Evolutionary conservation across 73 alveolate species (phyloP).

Genomic region (Stentor coeruleus): DNA sequence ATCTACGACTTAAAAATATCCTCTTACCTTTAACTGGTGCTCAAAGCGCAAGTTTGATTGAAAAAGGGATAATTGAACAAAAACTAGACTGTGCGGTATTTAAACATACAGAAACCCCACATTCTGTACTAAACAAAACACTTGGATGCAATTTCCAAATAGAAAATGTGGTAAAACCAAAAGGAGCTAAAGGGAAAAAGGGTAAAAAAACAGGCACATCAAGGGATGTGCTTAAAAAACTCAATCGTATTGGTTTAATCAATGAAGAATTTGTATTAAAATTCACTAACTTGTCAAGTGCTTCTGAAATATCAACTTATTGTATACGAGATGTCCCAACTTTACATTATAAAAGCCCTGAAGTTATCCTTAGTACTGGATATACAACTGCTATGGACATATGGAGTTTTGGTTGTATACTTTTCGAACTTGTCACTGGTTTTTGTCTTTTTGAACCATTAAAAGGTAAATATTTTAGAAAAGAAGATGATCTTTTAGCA

Average conservation of each 20-base stretch:
- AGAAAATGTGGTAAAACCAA: neutral
- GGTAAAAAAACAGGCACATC: neutral
- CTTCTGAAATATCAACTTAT: conserved; percentile 81
- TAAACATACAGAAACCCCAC: neutral
- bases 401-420: conserved; percentile 94
- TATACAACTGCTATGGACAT: conserved; percentile 86
- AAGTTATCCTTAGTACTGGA: conserved; percentile 75
- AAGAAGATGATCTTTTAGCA: conserved; percentile 77
- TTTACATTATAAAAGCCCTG: conserved; percentile 88
- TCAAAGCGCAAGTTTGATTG: neutral
- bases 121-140: neutral
- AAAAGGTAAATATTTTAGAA: conserved; percentile 49
- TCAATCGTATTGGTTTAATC: neutral
- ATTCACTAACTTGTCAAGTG: conserved; percentile 88
- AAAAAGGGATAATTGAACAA: neutral
- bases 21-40: neutral
- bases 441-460: conserved; percentile 91
- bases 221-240: neutral
- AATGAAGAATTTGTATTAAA: conserved; percentile 36
- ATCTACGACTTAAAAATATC: neutral
- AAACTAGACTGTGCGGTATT: neutral
- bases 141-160: neutral
- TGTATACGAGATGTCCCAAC: conserved; percentile 87
- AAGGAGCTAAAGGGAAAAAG: neutral
- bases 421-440: conserved; percentile 96